These are phyloP conservation scores for Luffa aegyptiaca DNA, from an alignment of 306 rosid genomes.

Conservation along the genomic window DNA sequence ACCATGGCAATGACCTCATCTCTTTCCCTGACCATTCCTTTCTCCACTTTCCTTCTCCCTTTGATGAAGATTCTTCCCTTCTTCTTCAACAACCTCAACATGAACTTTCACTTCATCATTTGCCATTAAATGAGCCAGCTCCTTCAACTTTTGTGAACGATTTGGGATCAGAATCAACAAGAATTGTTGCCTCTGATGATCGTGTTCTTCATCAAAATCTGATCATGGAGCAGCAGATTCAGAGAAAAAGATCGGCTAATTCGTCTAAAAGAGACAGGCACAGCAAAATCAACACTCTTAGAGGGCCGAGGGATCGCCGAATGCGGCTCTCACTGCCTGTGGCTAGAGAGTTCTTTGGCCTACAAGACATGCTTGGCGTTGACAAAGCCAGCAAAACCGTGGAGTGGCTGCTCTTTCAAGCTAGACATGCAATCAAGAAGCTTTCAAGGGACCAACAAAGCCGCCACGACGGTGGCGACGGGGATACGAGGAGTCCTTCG, in stretches of 20 bases:
- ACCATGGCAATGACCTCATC: conserved; percentile 29
- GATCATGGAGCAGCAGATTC: not conserved
- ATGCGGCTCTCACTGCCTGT: conserved; percentile 77
- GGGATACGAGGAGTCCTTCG: conserved; percentile 23
- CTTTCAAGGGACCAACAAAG: conserved; percentile 21
- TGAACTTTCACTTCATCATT: not conserved
- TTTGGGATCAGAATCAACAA: not conserved
- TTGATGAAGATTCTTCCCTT: conserved; percentile 25
- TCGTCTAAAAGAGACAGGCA: conserved; percentile 65
- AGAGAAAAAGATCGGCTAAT: conserved; percentile 10
- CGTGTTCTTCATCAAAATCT: not conserved
- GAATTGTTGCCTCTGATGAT: not conserved
- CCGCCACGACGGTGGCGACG: conserved; percentile 1
- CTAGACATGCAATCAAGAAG: conserved; percentile 46
- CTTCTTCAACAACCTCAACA: conserved; percentile 22
- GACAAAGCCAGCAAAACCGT: conserved; percentile 94
- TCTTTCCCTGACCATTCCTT: conserved; percentile 34
- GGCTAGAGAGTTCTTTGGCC: conserved; percentile 60
- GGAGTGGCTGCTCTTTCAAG: conserved; percentile 65
- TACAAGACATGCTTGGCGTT: conserved; percentile 77
- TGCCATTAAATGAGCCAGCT: conserved; percentile 2
- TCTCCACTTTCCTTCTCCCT: conserved; percentile 39
- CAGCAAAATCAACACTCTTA: conserved; percentile 71
- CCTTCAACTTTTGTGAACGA: not conserved
- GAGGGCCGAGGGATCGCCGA: conserved; percentile 74